Conservation (phyloP, 495 filamentous ascomycete genomes). For the Hapsidospora chrysogenum region DNA sequence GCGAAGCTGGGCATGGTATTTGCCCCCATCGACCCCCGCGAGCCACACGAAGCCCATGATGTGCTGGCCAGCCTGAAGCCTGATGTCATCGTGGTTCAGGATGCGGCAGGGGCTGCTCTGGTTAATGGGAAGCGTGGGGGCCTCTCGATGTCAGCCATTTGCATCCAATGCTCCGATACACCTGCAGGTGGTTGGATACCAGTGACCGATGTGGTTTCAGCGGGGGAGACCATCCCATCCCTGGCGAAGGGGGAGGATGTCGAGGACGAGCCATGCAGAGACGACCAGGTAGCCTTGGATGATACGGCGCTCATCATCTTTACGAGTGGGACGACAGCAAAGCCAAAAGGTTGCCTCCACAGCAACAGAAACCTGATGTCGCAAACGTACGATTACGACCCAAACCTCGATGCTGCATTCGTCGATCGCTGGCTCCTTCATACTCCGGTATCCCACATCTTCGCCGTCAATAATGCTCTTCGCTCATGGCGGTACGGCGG, state of each 20-base stretch:
- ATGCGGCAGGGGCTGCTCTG: slow-evolving; percentile 2
- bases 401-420: slow-evolving; percentile 4
- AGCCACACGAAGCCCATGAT: slow-evolving; percentile 6
- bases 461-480: slow-evolving; percentile 15
- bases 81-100: slow-evolving; percentile 11
- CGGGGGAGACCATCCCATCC: neutral
- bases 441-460: slow-evolving; percentile 21
- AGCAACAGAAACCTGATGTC: slow-evolving; percentile 10
- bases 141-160: neutral
- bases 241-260: neutral
- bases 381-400: slow-evolving; percentile 7
- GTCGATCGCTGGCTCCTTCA: slow-evolving; percentile 13
- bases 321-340: slow-evolving; percentile 23
- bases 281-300: neutral
- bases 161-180: neutral
- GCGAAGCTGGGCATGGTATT: slow-evolving; percentile 12
- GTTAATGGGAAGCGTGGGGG: neutral
- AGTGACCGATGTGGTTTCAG: neutral
- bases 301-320: slow-evolving; percentile 17
- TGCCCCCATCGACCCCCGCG: slow-evolving; percentile 14
- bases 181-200: slow-evolving; percentile 1
- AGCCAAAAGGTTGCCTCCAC: slow-evolving; percentile 24
- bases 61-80: slow-evolving; percentile 8
- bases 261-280: slow-evolving; percentile 3
- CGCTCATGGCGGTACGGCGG: slow-evolving; percentile 16